Evolutionary conservation across 495 filamentous ascomycete species (phyloP), one percentile per base, ranked within the genome.

Genomic region (Lasiosphaeria ovina): DNA sequence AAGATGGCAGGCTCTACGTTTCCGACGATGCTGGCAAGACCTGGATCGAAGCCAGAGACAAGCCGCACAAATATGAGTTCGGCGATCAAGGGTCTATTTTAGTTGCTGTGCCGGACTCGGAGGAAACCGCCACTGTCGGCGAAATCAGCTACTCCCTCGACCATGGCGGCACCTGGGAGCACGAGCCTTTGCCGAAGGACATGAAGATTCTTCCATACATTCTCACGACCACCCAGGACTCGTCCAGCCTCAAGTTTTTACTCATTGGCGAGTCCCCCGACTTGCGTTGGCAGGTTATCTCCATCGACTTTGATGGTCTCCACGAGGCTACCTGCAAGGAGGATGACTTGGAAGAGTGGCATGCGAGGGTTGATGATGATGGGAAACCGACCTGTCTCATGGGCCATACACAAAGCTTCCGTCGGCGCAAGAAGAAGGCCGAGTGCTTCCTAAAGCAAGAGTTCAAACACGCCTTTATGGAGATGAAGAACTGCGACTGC

Each of bases 51-150:
- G 90, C 86, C 2, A 79, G 87, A 6, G 76, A 92, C 24, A 87
- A 88, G n/a, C 87, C 93, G 5, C 92, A 98, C 72, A 93, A 89
- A 69, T 98, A 96, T 73, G 92, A 96, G 67, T 93, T 97, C 72
- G 94, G 93, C 35, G 92, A 96, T 62, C 85, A 93, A 63, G 94
- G 94, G 6, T 88, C 92, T 31, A 84, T 98, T 31, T 78, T 98
- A 3, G 80, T 96, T 38, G 94, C 94, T 7, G 76, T 97, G 44
- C 76, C 79, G 38, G 91, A 96, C 63, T 89, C 89, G 6, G 74
- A 91, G 52, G 73, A 89, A 62, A 62, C 49, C n/a, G 72, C 24
- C 24, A 24, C 79, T 42, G 60, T 81, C 35, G 62, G 68, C 10
- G 76, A 80, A 59, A 77, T 97, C 57, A 74, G 71, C 45, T 98